Conservation (phyloP, 495 filamentous ascomycete species). For the Daldinia caldariorum region DNA sequence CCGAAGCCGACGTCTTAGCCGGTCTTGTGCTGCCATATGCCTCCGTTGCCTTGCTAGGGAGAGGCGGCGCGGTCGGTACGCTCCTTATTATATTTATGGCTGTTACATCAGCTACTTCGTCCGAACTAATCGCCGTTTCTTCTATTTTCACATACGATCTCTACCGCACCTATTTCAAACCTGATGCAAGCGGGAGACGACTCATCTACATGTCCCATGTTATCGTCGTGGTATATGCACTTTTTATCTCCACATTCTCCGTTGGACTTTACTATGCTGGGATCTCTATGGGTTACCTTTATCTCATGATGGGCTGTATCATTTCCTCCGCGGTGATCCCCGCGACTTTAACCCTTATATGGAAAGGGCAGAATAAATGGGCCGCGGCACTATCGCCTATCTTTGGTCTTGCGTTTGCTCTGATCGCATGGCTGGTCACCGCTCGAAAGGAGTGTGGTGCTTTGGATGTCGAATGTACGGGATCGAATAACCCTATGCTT, state of each 20-base stretch:
- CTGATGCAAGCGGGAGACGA: slow-evolving; percentile 72
- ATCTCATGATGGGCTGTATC: slow-evolving; percentile 92
- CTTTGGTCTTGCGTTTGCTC: slow-evolving; percentile 76
- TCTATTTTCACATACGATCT: slow-evolving; percentile 95
- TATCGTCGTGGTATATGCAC: slow-evolving; percentile 77
- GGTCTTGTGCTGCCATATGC: slow-evolving; percentile 91
- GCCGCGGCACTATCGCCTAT: slow-evolving; percentile 79
- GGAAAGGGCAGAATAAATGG: slow-evolving; percentile 84
- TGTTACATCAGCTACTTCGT: slow-evolving; percentile 88
- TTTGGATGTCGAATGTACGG: slow-evolving; percentile 78
- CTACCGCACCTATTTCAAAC: slow-evolving; percentile 75
- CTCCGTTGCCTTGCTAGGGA: slow-evolving; percentile 87
- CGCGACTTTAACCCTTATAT: slow-evolving; percentile 81
- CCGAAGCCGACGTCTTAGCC: slow-evolving; percentile 78
- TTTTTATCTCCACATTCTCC: slow-evolving; percentile 86
- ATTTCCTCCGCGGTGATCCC: slow-evolving; percentile 88
- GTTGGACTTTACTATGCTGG: slow-evolving; percentile 78
- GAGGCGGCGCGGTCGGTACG: slow-evolving; percentile 84
- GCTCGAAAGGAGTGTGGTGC: slow-evolving; percentile 78
- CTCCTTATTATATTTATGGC: slow-evolving; percentile 95
- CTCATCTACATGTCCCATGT: slow-evolving; percentile 88
- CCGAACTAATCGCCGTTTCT: slow-evolving; percentile 90
- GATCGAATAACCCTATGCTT: slow-evolving; percentile 87
- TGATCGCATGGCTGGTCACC: slow-evolving; percentile 92
- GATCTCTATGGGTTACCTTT: slow-evolving; percentile 67